phyloP scores from a whole-genome alignment of 371 early-diverging fungal genomes.

The Gilbertella persicaria region DNA sequence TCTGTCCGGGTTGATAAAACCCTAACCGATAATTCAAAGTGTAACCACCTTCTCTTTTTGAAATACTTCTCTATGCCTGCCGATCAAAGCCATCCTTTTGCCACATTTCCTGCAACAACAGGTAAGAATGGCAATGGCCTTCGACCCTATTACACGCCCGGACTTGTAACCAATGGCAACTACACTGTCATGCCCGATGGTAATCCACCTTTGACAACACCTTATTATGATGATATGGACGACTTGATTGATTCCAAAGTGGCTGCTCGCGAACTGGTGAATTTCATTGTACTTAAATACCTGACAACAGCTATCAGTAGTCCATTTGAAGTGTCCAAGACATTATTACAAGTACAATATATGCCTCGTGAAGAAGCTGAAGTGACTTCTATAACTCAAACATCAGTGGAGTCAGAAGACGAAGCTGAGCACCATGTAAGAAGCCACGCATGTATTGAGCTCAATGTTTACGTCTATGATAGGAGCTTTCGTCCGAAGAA shows the following conservation, averaged over 20 bases:
- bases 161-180: conserved; percentile 34
- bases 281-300: conserved; percentile 69
- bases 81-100: conserved; percentile 43
- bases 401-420: conserved; percentile 14
- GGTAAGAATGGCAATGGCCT: conserved; percentile 42
- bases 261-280: conserved; percentile 61
- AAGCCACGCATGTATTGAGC: not conserved
- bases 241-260: conserved; percentile 51
- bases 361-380: conserved; percentile 60
- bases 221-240: conserved; percentile 37
- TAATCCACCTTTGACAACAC: conserved; percentile 14
- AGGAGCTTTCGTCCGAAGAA: conserved; percentile 35
- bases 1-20: too few species aligned
- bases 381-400: conserved; percentile 20
- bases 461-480: conserved; percentile 6
- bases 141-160: conserved; percentile 51
- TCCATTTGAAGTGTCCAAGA: conserved; percentile 79
- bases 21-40: too few species aligned
- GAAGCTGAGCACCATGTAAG: conserved; percentile 18
- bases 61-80: too few species aligned
- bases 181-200: conserved; percentile 34
- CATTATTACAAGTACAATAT: conserved; percentile 83
- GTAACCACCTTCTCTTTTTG: too few species aligned
- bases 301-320: conserved; percentile 65
- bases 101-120: conserved; percentile 39